A percentile compares a stretch with the other conserved stretches of the same genome.
phyloP scores from a whole-genome alignment of 2,329 filamentous ascomycete genomes.

The Aspergillus eucalypticola region DNA sequence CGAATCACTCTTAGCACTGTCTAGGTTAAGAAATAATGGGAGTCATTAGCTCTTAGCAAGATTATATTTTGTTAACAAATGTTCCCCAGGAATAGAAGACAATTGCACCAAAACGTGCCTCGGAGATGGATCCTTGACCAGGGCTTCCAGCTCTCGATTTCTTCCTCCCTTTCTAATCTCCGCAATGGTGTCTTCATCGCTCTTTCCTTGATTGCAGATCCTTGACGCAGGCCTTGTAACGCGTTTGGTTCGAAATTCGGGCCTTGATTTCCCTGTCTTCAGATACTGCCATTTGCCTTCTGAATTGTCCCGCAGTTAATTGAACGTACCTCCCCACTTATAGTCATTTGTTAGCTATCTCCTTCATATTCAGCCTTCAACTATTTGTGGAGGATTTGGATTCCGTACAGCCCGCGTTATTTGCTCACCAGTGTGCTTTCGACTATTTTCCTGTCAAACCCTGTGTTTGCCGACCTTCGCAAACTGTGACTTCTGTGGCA shows the following conservation, averaged over 20 bases:
- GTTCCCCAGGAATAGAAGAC: too few species aligned
- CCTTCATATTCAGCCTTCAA: conserved; percentile 19
- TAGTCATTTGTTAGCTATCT: conserved; percentile 26
- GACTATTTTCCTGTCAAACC: conserved; percentile 14
- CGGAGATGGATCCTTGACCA: conserved; percentile 20
- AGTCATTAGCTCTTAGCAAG: too few species aligned
- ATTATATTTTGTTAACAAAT: too few species aligned
- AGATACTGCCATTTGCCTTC: conserved; percentile 25
- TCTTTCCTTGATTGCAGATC: conserved; percentile 19
- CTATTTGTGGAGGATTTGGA: conserved; percentile 29
- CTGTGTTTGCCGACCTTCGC: background rate
- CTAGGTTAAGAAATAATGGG: too few species aligned
- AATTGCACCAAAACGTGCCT: too few species aligned
- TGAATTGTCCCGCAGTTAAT: conserved; percentile 8
- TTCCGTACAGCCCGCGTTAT: conserved; percentile 20
- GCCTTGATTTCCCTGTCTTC: conserved; percentile 21
- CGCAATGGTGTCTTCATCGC: conserved; percentile 26
- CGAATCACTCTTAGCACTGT: too few species aligned
- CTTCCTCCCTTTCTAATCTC: conserved; percentile 20
- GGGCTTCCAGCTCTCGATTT: background rate
- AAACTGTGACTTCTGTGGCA: background rate
- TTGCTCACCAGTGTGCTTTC: conserved; percentile 11
- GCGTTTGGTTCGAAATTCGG: too few species aligned
- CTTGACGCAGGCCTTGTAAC: background rate
- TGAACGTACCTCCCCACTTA: conserved; percentile 21